A percentile compares a stretch with the other conserved stretches of the same genome.
phyloP scores from a whole-genome alignment of 305 asterid species.

The Fraxinus platypoda region DNA sequence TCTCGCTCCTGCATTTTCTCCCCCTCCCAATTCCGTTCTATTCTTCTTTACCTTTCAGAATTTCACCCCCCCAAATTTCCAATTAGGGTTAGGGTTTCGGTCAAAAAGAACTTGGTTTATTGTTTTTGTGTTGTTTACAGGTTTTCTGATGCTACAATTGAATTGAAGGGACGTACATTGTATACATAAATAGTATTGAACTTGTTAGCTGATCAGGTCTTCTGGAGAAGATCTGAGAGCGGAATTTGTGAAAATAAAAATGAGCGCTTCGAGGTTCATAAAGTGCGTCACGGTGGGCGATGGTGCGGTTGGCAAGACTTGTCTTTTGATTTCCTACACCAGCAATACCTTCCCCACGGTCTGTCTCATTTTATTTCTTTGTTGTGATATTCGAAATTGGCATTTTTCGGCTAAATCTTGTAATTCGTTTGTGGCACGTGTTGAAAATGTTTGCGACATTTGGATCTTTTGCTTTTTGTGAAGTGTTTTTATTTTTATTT shows the following conservation, averaged over 20 bases:
- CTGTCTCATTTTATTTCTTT: neutral
- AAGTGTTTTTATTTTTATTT: neutral
- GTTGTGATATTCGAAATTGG: neutral
- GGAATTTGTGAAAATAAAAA: constrained; percentile 4
- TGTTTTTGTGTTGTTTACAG: constrained; percentile 13
- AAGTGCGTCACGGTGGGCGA: constrained; percentile 56
- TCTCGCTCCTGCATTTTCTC: neutral
- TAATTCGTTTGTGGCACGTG: neutral
- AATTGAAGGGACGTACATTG: neutral
- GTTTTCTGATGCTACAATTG: neutral
- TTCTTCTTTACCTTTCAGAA: neutral
- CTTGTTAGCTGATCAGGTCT: constrained; percentile 20
- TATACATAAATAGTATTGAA: neutral
- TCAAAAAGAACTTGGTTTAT: neutral
- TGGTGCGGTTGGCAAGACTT: constrained; percentile 54
- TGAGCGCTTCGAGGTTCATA: constrained; percentile 55
- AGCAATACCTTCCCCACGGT: constrained; percentile 41
- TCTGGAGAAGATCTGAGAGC: constrained; percentile 29
- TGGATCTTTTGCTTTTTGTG: neutral
- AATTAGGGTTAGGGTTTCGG: neutral
- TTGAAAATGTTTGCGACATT: neutral
- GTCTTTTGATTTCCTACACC: constrained; percentile 38
- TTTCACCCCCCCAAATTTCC: neutral
- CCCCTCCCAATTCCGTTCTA: neutral
- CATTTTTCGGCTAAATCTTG: neutral